Evolutionary conservation across 768 basidiomycete genomes (phyloP), one percentile per base, ranked within the genome.

Genomic region (Amanita rubescens): DNA sequence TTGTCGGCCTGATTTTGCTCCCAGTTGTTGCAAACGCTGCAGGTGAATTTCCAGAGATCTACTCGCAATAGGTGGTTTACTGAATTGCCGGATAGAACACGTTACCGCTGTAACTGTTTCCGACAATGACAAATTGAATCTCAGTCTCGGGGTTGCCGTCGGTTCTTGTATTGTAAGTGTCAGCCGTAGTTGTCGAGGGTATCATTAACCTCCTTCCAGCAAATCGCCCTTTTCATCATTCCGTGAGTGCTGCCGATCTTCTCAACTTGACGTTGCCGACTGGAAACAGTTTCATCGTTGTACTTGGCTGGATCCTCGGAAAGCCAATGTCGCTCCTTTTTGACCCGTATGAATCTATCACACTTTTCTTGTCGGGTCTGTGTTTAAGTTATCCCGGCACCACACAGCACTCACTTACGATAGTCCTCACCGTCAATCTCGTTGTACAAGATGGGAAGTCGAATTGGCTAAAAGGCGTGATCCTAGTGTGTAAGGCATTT

Each of bases 11-110:
- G 17, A 79, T 79, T 38, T 73, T 98, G 12, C 77, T 98, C 8
- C 95, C 95, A 5, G 92, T 96, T 35, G 93, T 94, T 12, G 90
- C 90, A 17, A 93, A 92, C 63, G 87, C 90, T 6, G 91, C 89
- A 52, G 81, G 81, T 80, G 53, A 27, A 71, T 62, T n/a, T 43
- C 12, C n/a, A 15, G 19, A n/a, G 27, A 35, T 19, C 19, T 46
- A 22, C 25, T 32, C 25, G 49, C 35, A 53, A 57, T 48, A 8
- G n/a, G n/a, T n/a, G n/a, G n/a, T 42, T 22, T 30, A 32, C 57
- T 45, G 55, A 61, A 32, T 57, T 24, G 17, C n/a, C n/a, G n/a
- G n/a, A n/a, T 8, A 72, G 94, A 96, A 63, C 93, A 94, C 63
- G 85, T 85, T 35, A 96, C 92, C 2, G 93, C 94, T 12, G 90